A percentile compares a stretch with the other conserved stretches of the same genome.
These are phyloP conservation scores for Daedalea quercina DNA, from an alignment of 768 basidiomycete genomes.

Conservation along the genomic window DNA sequence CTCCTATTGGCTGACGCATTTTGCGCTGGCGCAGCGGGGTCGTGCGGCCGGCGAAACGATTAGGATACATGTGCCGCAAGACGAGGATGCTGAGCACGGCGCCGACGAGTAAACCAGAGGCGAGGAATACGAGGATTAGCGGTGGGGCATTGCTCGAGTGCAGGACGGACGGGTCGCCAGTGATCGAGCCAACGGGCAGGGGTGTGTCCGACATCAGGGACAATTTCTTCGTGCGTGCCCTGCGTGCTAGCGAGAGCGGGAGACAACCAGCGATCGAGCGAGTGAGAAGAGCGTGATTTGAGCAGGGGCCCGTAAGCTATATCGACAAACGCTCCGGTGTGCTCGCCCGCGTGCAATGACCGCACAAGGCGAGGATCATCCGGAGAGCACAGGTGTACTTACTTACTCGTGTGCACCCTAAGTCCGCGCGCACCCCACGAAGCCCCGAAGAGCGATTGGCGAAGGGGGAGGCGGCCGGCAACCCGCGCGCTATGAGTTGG, in stretches of 20 bases:
- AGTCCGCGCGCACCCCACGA: neutral
- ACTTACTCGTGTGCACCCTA: neutral
- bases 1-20: conserved; percentile 1
- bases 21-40: neutral
- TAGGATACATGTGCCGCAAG: conserved; percentile 12
- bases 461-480: neutral
- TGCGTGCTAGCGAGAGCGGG: neutral
- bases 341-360: neutral
- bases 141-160: conserved; percentile 15
- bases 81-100: conserved; percentile 12
- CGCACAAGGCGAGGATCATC: neutral
- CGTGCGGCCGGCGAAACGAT: conserved; percentile 2
- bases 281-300: neutral
- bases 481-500: neutral
- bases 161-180: conserved; percentile 7
- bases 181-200: neutral
- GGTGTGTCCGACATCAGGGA: neutral
- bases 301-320: neutral
- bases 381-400: neutral
- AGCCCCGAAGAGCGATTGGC: neutral
- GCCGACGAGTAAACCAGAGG: conserved; percentile 15
- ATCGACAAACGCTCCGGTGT: neutral
- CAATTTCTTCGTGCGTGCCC: neutral
- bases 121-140: conserved; percentile 19
- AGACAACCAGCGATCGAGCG: neutral